Evolutionary conservation across 2,329 filamentous ascomycete species (phyloP).

Genomic region (Conoideocrella luteorostrata): DNA sequence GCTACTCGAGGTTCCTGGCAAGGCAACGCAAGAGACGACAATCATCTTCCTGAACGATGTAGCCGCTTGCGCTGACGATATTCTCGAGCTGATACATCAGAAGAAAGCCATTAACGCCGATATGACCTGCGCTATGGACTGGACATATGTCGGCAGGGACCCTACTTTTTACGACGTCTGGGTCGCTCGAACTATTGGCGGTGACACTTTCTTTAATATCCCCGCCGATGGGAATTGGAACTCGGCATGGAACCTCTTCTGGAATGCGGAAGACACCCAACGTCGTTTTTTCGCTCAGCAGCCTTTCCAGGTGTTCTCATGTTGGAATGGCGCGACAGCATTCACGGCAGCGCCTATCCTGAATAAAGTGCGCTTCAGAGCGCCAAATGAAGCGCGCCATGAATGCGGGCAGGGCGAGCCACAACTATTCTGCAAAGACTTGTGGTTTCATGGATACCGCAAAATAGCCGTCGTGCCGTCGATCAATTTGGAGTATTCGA

Average conservation of each 20-base stretch:
- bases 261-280: constrained; percentile 35
- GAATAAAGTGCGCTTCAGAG: constrained; percentile 38
- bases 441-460: constrained; percentile 43
- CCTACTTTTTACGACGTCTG: constrained; percentile 51
- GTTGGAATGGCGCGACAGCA: constrained; percentile 52
- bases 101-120: constrained; percentile 38
- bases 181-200: constrained; percentile 45
- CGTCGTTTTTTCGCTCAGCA: constrained; percentile 24
- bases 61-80: constrained; percentile 45
- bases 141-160: constrained; percentile 31
- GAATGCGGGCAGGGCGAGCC: constrained; percentile 52
- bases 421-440: constrained; percentile 50
- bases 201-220: constrained; percentile 50
- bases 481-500: constrained; percentile 49
- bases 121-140: constrained; percentile 56
- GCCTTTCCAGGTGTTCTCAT: constrained; percentile 56
- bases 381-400: constrained; percentile 14
- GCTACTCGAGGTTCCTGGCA: no score
- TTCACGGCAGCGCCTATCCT: constrained; percentile 42
- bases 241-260: constrained; percentile 44
- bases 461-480: constrained; percentile 51
- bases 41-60: constrained; percentile 51
- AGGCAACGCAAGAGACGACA: constrained; percentile 31
- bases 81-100: constrained; percentile 50
- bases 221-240: constrained; percentile 43